Base-by-base conservation (phyloP, 768 basidiomycete species). In the Clitopilus hobsonii region DNA sequence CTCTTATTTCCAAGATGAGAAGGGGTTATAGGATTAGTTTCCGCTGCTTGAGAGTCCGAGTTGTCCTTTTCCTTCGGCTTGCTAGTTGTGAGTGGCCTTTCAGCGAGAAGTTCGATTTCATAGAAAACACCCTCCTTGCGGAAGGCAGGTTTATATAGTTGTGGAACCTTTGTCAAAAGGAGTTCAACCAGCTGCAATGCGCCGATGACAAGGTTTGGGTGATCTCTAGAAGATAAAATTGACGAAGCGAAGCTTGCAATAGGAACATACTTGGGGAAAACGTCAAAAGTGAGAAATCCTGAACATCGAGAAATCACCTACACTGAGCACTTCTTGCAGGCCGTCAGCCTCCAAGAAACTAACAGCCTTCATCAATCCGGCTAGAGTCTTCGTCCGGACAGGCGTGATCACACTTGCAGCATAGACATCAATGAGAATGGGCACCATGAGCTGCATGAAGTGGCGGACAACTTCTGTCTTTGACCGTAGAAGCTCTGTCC, bases 371-470 rank as follows among this genome's bases (percentile, higher is more conserved):
- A 97, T 71, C 50, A 98, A 64, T 1, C 89, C 93, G 0, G 86
- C 89, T 58, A 98, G 74, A 0, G 94, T 92, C 74, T 96, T 95
- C 38, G 89, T 83, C 56, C 97, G 81, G 10, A 98, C 86, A 2
- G 91, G 85, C 0, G 87, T 83, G 49, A 88, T 85, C 24, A 98
- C 95, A 67, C 93, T 97, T 26, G 97, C 96, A n/a, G 95, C 90
- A 70, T 98, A 98, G n/a, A 99, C 95, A 63, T 98, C 97, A 56
- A 98, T 87, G 54, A 99, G 80, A 54, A 97, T 93, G 0, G 97
- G 97, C 0, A 98, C 86, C 63, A 94, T 84, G 28, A 96, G 75
- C 48, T 84, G 83, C 82, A 95, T 91, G 70, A 94, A 98, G 14
- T 85, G 82, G 18, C 82, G 84, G 49, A 95, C 88, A 24, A 92